phyloP scores from a whole-genome alignment of 2,329 filamentous ascomycete species.

The Chlorencoelia australis region DNA sequence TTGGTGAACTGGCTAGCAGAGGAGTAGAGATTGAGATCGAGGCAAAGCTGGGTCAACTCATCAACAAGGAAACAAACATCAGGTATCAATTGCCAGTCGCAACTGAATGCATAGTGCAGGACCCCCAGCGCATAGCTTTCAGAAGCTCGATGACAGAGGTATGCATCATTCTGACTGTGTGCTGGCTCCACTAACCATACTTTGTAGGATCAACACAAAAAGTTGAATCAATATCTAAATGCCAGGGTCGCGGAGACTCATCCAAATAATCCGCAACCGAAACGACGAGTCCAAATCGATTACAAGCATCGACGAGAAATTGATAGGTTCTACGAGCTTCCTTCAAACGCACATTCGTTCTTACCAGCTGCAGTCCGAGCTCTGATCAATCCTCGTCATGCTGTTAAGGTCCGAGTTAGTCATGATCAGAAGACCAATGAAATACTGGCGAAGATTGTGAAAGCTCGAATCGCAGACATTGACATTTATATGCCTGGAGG shows the following conservation, averaged over 20 bases:
- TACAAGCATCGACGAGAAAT: conserved; percentile 77
- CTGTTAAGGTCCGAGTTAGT: conserved; percentile 61
- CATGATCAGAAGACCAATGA: conserved; percentile 62
- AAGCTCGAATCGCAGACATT: conserved; percentile 79
- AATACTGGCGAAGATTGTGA: conserved; percentile 77
- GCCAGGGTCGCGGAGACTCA: conserved; percentile 48
- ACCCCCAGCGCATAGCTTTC: conserved; percentile 56
- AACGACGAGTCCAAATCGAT: conserved; percentile 50
- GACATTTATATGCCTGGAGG: conserved; percentile 71
- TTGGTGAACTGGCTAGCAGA: conserved; percentile 50
- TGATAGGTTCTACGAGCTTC: conserved; percentile 76
- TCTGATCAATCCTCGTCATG: conserved; percentile 46
- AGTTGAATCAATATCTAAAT: conserved; percentile 80
- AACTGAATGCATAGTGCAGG: conserved; percentile 60
- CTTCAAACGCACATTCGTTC: conserved; percentile 44
- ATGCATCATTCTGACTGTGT: conserved; percentile 25
- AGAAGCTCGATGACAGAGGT: conserved; percentile 87
- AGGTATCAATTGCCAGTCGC: conserved; percentile 57
- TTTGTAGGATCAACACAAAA: conserved; percentile 63
- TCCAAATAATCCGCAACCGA: conserved; percentile 36
- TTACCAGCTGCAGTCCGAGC: conserved; percentile 56
- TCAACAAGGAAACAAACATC: conserved; percentile 60
- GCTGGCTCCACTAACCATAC: conserved; percentile 10
- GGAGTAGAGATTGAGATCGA: conserved; percentile 83
- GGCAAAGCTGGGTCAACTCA: conserved; percentile 78